Conservation (phyloP, 192 early-diverging fungal genomes). For the Coemansia erecta region DNA sequence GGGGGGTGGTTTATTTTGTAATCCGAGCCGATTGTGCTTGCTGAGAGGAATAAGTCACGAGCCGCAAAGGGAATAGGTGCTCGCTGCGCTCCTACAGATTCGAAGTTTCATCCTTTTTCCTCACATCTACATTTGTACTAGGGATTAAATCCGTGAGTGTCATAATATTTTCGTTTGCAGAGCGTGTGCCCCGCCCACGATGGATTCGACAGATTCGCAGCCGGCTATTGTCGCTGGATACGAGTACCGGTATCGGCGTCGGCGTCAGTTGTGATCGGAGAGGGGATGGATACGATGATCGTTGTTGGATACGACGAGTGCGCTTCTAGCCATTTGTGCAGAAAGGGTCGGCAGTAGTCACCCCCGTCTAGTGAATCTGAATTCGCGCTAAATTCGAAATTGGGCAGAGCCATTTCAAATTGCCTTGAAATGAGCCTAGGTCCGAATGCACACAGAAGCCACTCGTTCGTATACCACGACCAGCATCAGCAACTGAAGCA, state of each 20-base stretch:
- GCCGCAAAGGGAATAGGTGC: too few relatives aligned
- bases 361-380: not conserved
- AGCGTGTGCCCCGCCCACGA: not conserved
- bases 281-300: not conserved
- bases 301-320: not conserved
- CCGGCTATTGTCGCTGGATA: not conserved
- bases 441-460: not conserved
- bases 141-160: slow-evolving; percentile 8
- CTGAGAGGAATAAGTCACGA: too few relatives aligned
- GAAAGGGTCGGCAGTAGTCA: too few relatives aligned
- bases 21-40: too few relatives aligned
- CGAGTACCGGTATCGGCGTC: not conserved
- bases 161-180: not conserved
- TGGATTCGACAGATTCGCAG: slow-evolving; percentile 4
- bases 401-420: not conserved
- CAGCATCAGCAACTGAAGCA: not conserved
- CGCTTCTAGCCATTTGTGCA: not conserved
- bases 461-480: not conserved
- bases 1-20: too few relatives aligned
- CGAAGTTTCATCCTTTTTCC: slow-evolving; percentile 3
- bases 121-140: slow-evolving; percentile 9
- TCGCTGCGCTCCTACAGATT: too few relatives aligned
- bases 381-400: not conserved
- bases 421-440: not conserved
- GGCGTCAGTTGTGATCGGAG: not conserved